Base-by-base conservation (phyloP, 1,139 yeast genomes). In the Blastobotrys raffinosifermentans region DNA sequence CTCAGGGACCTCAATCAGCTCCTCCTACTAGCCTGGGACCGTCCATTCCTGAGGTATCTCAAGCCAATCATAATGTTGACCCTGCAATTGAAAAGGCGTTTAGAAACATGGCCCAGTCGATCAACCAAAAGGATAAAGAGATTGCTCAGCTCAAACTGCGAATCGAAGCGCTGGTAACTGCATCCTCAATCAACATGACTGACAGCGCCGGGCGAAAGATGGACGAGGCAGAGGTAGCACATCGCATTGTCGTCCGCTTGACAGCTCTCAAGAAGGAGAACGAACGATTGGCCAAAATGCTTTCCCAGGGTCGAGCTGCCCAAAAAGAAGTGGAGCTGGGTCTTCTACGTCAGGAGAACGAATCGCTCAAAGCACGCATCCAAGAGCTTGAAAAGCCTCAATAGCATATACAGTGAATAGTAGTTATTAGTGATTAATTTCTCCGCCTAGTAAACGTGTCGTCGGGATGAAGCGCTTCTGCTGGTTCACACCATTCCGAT, bases 161-260 rank as follows among this genome's bases (percentile, higher is more conserved):
- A 46, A 62, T 83, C 35, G 93, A 83, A 50, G 71, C 82, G 13
- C 51, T 82, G n/a, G 54, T 80, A 19, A 71, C 79, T 2, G 77
- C 80, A 38, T 46, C 31, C 10, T 39, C 22, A 18, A 40, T 18
- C 20, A 39, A 20, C 23, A n/a, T 32, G 34, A 37, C 26, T 17
- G 17, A 22, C 26, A 20, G 20, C 34, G 43, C 39, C 34, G 41
- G 39, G 35, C 31, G 39, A 29, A 44, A 39, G 22, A 35, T 51
- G 35, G 94, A 85, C 51, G 83, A 78, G 33, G 77, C 81, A 48
- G 91, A 84, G 47, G 61, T 85, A 35, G 78, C 91, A 6, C 94
- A 86, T 55, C 80, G 82, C 48, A 74, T 84, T 39, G 67, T 85
- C 35, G 69, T 73, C 35, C 77, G 85, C 46, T 55, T 87, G 44